Base-by-base conservation (phyloP, 306 rosid species). In the Echinosophora koreensis region DNA sequence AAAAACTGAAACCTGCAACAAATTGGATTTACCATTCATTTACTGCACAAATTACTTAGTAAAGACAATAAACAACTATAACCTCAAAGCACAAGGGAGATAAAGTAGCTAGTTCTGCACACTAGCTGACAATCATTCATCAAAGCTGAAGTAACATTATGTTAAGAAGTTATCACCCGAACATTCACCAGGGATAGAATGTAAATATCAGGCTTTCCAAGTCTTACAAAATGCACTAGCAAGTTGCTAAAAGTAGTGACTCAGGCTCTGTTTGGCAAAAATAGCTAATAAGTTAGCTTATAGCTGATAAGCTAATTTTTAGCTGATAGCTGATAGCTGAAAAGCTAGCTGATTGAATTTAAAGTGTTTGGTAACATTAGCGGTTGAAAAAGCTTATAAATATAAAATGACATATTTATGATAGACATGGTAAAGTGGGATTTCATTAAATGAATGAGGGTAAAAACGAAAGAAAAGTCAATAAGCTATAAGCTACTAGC, bases 1-100 rank as follows among this genome's bases (percentile, higher is more conserved):
- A 77, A 89, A 83, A 65, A 92, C 87, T 12, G 93, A 89, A 80
- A 94, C 91, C 98, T 94, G 95, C 8, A 66, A 52, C 42, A 83
- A 77, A 70, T 66, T 63, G 69, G 71, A 61, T 52, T 30, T 32
- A 75, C 52, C 41, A 61, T 44, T 38, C 8, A 38, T 84, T 30
- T 77, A 46, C 51, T 73, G 17, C 22, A 52, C 10, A 30, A 30
- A 62, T 28, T 63, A 41, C 49, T 79, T 57, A 11, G 32, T 51
- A 6, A 76, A 38, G 69, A 71, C 46, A n/a, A 66, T 9, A 55
- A 77, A 74, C 80, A 77, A 65, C 42, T 57, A 34, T 72, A 69
- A 59, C 38, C 14, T 51, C 73, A 69, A 62, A 73, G 46, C 61
- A 54, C n/a, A 70, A 27, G 50, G 67, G 74, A 74, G 38, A 63